phyloP scores from a whole-genome alignment of 352 stramenopile genomes.

The Ophiocytium majus region DNA sequence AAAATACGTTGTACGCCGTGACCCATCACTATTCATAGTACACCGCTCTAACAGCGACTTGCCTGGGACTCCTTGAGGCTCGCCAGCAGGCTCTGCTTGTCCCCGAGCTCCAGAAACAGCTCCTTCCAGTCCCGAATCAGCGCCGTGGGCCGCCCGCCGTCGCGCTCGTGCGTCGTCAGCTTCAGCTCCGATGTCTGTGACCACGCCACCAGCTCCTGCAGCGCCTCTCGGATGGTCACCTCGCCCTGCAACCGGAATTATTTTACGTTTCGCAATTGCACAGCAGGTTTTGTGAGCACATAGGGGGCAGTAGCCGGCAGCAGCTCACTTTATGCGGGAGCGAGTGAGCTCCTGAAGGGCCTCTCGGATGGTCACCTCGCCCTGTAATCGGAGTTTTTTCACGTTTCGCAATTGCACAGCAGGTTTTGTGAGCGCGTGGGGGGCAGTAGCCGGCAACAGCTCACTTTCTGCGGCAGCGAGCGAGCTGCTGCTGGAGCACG shows the following conservation, averaged over 20 bases:
- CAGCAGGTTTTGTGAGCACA: no score
- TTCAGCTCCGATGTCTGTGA: slow-evolving; percentile 81
- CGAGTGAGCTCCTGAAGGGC: slow-evolving; percentile 87
- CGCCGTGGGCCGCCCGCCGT: slow-evolving; percentile 68
- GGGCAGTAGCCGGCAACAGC: no score
- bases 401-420: no score
- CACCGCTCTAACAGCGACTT: neutral
- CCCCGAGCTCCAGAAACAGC: slow-evolving; percentile 82
- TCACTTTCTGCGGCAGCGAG: no score
- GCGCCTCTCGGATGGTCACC: slow-evolving; percentile 88
- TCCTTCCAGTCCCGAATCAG: slow-evolving; percentile 94
- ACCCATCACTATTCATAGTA: neutral
- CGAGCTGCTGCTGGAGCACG: slow-evolving; percentile 86
- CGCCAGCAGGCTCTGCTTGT: slow-evolving; percentile 88
- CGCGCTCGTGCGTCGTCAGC: slow-evolving; percentile 74
- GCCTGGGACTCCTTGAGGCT: slow-evolving; percentile 86
- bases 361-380: slow-evolving; percentile 88
- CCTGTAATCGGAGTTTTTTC: no score
- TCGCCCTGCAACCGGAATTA: slow-evolving; percentile 65
- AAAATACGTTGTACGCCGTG: neutral
- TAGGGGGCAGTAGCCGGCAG: no score
- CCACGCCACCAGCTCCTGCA: slow-evolving; percentile 87
- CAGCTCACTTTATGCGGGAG: no score
- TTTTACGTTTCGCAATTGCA: no score
- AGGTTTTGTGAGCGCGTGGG: no score